Evolutionary conservation across 371 early-diverging fungal species (phyloP).

Genomic region (Lichtheimia ramosa): DNA sequence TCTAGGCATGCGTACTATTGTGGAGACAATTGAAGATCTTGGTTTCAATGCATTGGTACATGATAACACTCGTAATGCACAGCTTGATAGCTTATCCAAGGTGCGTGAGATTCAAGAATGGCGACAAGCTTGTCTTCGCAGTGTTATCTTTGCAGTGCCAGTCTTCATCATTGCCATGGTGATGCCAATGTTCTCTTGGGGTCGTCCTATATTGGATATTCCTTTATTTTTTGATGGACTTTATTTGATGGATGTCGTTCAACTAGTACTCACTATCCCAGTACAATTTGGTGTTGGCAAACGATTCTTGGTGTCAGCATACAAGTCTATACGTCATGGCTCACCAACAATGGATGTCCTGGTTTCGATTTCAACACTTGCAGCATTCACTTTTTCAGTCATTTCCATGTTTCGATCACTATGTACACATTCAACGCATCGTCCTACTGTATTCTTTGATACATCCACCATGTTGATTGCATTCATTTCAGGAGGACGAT

Average conservation of each 20-base stretch:
- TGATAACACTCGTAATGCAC: conserved; percentile 59
- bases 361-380: conserved; percentile 81
- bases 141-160: conserved; percentile 76
- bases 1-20: conserved; percentile 79
- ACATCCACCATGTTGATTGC: conserved; percentile 88
- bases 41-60: conserved; percentile 86
- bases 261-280: conserved; percentile 78
- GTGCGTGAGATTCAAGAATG: conserved; percentile 87
- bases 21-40: conserved; percentile 75
- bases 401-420: conserved; percentile 59
- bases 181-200: conserved; percentile 65
- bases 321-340: conserved; percentile 76
- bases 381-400: conserved; percentile 79
- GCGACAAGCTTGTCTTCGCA: conserved; percentile 62
- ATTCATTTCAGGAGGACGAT: conserved; percentile 89
- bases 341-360: conserved; percentile 97
- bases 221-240: conserved; percentile 59
- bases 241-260: conserved; percentile 54
- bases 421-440: conserved; percentile 38
- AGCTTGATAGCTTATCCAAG: conserved; percentile 87
- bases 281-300: conserved; percentile 88
- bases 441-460: conserved; percentile 89
- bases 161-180: conserved; percentile 87
- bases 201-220: conserved; percentile 24
- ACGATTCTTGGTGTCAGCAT: conserved; percentile 78